Evolutionary conservation across 2,329 filamentous ascomycete genomes (phyloP), one percentile per base, ranked within the genome.

Genomic region (Xylariaceae sp.): DNA sequence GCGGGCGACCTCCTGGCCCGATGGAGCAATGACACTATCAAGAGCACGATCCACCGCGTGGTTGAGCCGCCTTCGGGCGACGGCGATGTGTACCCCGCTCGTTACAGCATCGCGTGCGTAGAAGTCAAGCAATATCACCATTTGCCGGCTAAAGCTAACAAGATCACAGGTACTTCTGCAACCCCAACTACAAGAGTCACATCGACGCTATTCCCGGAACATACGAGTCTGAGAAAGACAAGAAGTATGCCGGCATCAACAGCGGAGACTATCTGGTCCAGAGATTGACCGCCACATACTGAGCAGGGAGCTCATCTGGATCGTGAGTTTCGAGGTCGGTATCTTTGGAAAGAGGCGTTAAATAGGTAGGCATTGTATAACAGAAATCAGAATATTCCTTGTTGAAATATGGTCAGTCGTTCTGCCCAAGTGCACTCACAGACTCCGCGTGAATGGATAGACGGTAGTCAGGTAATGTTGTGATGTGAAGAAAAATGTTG

Each of bases 1-100:
- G 92, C 92, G 0, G 92, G 92, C 1, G 92, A 97, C 71, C 72
- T 97, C 66, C 77, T 97, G 53, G 88, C 90, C 1, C 80, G 92
- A 55, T 96, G 92, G 92, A 90, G 88, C 64, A 97, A 97, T 70
- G 90, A 95, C 69, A 88, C 84, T 3, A 96, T 97, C 76, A 92
- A 89, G 76, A 93, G 89, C 71, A 97, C 92, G 3, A 84, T 92
- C 61, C 92, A 97, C 74, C 85, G 92, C 9, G 92, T 97, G 0
- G 89, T 97, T 4, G 89, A 96, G 75, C 92, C 92, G 1, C 89
- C 90, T 0, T 77, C 78, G 13, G 80, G 79, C 3, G 77, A 76
- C 2, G 76, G 75, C 6, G 80, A 80, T 13, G 75, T 78, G 45
- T 88, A 95, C 72, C 90, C 91, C 1, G 80, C 90, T 0, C 80